A percentile compares a stretch with the other conserved stretches of the same genome.
phyloP scores from a whole-genome alignment of 305 asterid species.

The Euphrasia arctica region DNA sequence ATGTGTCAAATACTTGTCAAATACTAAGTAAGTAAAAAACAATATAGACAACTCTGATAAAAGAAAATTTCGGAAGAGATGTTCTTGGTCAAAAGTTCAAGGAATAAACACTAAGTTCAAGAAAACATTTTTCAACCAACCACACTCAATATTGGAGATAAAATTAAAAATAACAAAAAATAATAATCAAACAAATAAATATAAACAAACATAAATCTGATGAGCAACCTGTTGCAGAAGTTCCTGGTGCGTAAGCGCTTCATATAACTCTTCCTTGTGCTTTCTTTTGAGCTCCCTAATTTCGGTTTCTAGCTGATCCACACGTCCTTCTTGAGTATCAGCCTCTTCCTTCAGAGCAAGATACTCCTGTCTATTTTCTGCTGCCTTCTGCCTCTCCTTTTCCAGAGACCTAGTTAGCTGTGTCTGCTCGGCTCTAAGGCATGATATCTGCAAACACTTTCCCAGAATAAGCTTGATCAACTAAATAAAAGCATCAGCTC shows the following conservation, averaged over 20 bases:
- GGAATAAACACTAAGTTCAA: background rate
- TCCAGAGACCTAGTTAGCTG: slow-evolving; percentile 80
- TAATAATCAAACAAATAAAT: background rate
- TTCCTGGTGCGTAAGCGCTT: slow-evolving; percentile 61
- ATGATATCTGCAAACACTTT: slow-evolving; percentile 56
- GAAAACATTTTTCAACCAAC: background rate
- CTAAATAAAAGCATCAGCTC: slow-evolving; percentile 18
- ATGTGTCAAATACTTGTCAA: too few relatives aligned
- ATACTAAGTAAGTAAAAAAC: background rate
- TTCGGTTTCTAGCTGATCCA: slow-evolving; percentile 66
- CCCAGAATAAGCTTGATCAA: slow-evolving; percentile 29
- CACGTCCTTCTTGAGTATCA: slow-evolving; percentile 75
- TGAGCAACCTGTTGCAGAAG: slow-evolving; percentile 65
- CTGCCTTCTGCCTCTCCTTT: slow-evolving; percentile 84
- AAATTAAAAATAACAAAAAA: background rate
- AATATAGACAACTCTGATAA: background rate
- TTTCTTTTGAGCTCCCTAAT: slow-evolving; percentile 65
- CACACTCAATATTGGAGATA: background rate
- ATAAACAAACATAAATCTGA: background rate
- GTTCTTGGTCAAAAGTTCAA: background rate
- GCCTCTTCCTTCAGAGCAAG: slow-evolving; percentile 89
- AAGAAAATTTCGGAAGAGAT: background rate
- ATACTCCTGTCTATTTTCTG: slow-evolving; percentile 78
- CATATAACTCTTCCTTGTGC: slow-evolving; percentile 78
- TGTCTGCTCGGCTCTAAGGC: slow-evolving; percentile 89